Evolutionary conservation across 352 stramenopile species (phyloP), one percentile per base, ranked within the genome.

Genomic region (Phytophthora foliorum): DNA sequence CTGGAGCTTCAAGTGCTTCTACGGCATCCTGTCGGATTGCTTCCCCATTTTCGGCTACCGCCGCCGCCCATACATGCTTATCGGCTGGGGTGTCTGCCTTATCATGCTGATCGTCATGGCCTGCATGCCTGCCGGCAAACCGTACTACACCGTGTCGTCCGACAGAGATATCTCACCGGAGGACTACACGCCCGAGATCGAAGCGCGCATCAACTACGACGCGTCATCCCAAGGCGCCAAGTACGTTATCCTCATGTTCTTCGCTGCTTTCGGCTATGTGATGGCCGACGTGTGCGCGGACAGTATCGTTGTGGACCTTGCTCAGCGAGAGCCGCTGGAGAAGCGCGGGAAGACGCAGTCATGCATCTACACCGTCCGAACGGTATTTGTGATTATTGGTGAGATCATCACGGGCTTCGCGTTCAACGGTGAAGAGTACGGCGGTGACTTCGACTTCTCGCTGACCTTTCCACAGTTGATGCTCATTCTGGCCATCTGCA

Each of bases 181-280:
- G 3, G 66, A 82, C 54, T 75, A 81, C 46, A 72, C 60, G 0
- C 62, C 70, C 13, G 71, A 79, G 39, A 65, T 77, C 10, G 38
- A 50, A 21, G 64, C 61, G 3, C 57, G 63, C 3, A 69, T 88
- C 57, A 86, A 89, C 66, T 46, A 71, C 13, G 32, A 72, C 24
- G 78, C 78, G 8, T 64, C 74, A 24, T 59, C 63, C 24, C 56
- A 75, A 34, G 81, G 67, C 45, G 55, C 55, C 54, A 85, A 83
- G 58, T 87, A 83, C 34, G 67, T 87, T 25, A 67, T 89, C 38
- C 67, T 89, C 55, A 87, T 86, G 75, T 82, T 84, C 63, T 60
- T 89, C 41, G 78, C 75, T 13, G 72, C 78, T 5, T 72, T 84
- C 52, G 63, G 69, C 19, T 76, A 76, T 14, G 57, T 76, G 6